Percentiles rank a stretch among this genome's conserved stretches.
Conservation (phyloP, 345 rosid species). For the Syzygium aqueum region DNA sequence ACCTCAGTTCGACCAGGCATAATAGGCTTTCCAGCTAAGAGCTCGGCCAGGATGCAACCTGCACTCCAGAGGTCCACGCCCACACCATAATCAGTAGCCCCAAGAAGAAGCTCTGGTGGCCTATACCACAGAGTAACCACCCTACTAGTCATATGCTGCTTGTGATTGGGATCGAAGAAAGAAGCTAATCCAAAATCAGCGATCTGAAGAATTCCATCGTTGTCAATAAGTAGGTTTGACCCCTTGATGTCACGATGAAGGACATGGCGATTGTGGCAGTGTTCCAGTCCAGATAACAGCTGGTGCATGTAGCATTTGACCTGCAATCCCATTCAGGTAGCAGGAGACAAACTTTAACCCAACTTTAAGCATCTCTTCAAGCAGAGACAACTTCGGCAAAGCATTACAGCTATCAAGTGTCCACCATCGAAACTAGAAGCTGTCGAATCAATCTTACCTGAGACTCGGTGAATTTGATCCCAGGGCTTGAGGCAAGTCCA, state of each 20-base stretch:
- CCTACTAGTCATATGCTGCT: slow-evolving; percentile 79
- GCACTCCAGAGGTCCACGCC: slow-evolving; percentile 88
- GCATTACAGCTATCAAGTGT: background rate
- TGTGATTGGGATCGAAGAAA: slow-evolving; percentile 69
- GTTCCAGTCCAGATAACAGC: slow-evolving; percentile 68
- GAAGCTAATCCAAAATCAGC: slow-evolving; percentile 87
- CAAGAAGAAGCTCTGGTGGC: slow-evolving; percentile 87
- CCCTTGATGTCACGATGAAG: slow-evolving; percentile 85
- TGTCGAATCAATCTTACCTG: slow-evolving; percentile 32
- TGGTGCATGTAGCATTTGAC: slow-evolving; percentile 69
- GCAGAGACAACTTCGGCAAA: background rate
- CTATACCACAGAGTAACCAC: slow-evolving; percentile 86
- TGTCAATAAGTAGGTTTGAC: slow-evolving; percentile 74
- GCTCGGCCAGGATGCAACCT: slow-evolving; percentile 74
- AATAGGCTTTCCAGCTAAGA: slow-evolving; percentile 69
- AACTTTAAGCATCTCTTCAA: background rate
- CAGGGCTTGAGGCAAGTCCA: slow-evolving; percentile 73
- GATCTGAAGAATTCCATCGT: slow-evolving; percentile 60
- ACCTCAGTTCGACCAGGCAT: slow-evolving; percentile 93
- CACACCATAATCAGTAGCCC: slow-evolving; percentile 74
- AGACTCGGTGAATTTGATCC: slow-evolving; percentile 53
- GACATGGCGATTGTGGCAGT: slow-evolving; percentile 58
- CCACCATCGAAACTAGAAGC: background rate
- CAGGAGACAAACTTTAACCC: background rate
- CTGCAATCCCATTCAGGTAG: slow-evolving; percentile 20